Conservation (phyloP, 345 rosid genomes). For the Turnera subulata region DNA sequence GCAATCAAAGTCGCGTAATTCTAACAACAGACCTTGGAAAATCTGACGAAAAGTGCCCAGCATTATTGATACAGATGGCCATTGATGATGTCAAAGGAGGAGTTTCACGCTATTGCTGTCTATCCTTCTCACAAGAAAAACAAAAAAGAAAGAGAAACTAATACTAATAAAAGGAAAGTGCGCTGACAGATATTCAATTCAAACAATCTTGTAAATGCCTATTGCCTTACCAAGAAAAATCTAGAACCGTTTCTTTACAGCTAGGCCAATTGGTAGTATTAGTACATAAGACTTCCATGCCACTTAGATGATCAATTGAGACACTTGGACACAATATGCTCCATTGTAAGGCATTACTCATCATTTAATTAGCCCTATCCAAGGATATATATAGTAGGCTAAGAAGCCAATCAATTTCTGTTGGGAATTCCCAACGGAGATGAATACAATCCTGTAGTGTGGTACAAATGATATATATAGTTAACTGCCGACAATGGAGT, state of each 20-base stretch:
- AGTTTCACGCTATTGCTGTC: neutral
- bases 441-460: no score
- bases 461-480: no score
- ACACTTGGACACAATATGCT: neutral
- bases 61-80: neutral
- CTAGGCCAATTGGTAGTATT: neutral
- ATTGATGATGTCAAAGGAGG: neutral
- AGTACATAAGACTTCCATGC: slow-evolving; percentile 1
- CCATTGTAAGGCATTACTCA: no score
- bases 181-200: neutral
- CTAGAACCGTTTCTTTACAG: slow-evolving; percentile 17
- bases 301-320: neutral
- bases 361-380: no score
- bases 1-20: slow-evolving; percentile 15
- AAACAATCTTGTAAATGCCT: neutral
- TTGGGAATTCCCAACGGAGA: no score
- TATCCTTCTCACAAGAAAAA: no score
- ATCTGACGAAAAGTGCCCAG: slow-evolving; percentile 6
- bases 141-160: neutral
- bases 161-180: neutral
- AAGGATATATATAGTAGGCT: no score
- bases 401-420: no score
- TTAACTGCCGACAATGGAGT: no score
- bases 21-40: slow-evolving; percentile 10
- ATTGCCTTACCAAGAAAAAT: slow-evolving; percentile 6